phyloP scores from a whole-genome alignment of 345 rosid species.

The Laguncularia racemosa region DNA sequence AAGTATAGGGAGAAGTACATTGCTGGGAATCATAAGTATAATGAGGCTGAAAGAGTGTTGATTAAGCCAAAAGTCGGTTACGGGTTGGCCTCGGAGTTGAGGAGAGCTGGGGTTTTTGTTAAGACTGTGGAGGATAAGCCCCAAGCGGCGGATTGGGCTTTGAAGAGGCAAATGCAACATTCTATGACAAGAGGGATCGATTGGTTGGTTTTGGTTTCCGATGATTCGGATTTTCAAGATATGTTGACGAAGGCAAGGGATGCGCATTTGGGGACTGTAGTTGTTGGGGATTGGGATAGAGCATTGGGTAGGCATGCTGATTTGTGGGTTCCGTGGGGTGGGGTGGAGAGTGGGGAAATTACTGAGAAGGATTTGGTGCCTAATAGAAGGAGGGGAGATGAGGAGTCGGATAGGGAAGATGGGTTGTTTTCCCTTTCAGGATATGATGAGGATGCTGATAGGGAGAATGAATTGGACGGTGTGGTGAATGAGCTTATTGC shows the following conservation, averaged over 20 bases:
- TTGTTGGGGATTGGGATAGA: slow-evolving; percentile 64
- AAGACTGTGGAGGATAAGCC: slow-evolving; percentile 91
- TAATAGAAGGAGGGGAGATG: slow-evolving; percentile 27
- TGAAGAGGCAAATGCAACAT: slow-evolving; percentile 89
- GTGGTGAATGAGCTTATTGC: slow-evolving; percentile 36
- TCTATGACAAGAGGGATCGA: slow-evolving; percentile 84
- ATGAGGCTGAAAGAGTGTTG: slow-evolving; percentile 58
- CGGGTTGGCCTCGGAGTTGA: slow-evolving; percentile 65
- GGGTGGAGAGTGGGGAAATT: slow-evolving; percentile 70
- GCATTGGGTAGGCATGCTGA: slow-evolving; percentile 71
- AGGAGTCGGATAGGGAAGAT: slow-evolving; percentile 22
- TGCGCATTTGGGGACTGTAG: slow-evolving; percentile 70
- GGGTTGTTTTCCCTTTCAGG: slow-evolving; percentile 37
- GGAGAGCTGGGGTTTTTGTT: slow-evolving; percentile 74
- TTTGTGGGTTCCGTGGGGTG: slow-evolving; percentile 88
- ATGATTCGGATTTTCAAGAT: slow-evolving; percentile 70
- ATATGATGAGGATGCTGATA: slow-evolving; percentile 28
- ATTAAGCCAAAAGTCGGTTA: slow-evolving; percentile 61
- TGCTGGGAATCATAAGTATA: slow-evolving; percentile 71
- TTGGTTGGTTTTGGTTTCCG: slow-evolving; percentile 82
- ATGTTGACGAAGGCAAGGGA: slow-evolving; percentile 77
- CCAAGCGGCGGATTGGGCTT: slow-evolving; percentile 95
- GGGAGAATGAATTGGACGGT: slow-evolving; percentile 24
- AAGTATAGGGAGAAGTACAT: slow-evolving; percentile 60
- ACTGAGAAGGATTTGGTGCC: slow-evolving; percentile 66